Conservation (phyloP, 352 stramenopile species). For the Pythium oligandrum region DNA sequence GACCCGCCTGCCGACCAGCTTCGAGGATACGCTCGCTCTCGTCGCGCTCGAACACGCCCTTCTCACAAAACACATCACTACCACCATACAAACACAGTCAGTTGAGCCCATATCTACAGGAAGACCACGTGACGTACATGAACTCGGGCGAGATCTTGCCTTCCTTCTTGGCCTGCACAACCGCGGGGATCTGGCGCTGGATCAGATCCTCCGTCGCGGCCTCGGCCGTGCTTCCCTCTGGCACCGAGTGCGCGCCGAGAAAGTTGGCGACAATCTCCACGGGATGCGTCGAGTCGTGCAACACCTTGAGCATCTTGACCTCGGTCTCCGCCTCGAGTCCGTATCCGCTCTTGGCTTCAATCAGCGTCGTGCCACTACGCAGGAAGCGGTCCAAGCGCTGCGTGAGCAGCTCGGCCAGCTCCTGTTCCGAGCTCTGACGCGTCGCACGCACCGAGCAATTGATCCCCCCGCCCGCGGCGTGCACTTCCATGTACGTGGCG, state of each 20-base stretch:
- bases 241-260: conserved; percentile 71
- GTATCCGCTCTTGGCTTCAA: conserved; percentile 83
- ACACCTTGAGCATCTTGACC: conserved; percentile 82
- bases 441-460: conserved; percentile 77
- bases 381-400: conserved; percentile 70
- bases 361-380: conserved; percentile 63
- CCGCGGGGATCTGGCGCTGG: conserved; percentile 62
- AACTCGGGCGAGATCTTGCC: conserved; percentile 75
- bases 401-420: conserved; percentile 46
- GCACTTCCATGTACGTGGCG: conserved; percentile 83
- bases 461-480: conserved; percentile 73
- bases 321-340: conserved; percentile 77
- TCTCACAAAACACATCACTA: conserved; percentile 82
- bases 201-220: conserved; percentile 69
- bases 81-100: neutral
- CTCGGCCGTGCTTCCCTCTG: conserved; percentile 59
- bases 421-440: conserved; percentile 52
- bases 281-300: conserved; percentile 51
- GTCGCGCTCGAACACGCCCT: conserved; percentile 77
- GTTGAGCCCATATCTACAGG: too few relatives aligned
- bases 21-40: conserved; percentile 72
- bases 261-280: conserved; percentile 81
- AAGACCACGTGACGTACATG: conserved; percentile 32
- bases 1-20: conserved; percentile 49
- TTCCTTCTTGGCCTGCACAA: conserved; percentile 61